phyloP scores from a whole-genome alignment of 2,329 filamentous ascomycete species.

The Monosporascus sp. region DNA sequence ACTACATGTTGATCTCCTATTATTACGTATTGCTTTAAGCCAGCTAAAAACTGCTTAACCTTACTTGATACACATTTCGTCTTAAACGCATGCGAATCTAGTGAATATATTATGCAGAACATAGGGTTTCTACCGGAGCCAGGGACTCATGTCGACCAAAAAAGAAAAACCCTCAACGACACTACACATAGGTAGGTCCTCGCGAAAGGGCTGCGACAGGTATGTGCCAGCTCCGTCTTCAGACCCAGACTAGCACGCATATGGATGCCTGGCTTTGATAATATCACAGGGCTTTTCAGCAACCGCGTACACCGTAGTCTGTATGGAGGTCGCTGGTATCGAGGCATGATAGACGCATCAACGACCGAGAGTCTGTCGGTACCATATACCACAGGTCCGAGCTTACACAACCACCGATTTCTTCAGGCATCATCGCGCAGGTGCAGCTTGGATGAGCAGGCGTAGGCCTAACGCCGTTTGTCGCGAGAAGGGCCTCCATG shows the following conservation, averaged over 20 bases:
- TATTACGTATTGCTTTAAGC: too few species aligned
- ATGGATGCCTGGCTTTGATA: neutral
- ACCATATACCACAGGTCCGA: conserved; percentile 38
- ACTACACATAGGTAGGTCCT: too few species aligned
- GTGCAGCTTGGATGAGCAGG: conserved; percentile 38
- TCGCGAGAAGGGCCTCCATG: conserved; percentile 16
- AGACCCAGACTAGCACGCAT: neutral
- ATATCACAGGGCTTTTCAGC: conserved; percentile 35
- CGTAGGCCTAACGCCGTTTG: conserved; percentile 12
- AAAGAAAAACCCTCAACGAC: too few species aligned
- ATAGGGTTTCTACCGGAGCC: too few species aligned
- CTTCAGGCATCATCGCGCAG: conserved; percentile 39
- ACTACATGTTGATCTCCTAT: too few species aligned
- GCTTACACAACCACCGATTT: conserved; percentile 41
- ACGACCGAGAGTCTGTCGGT: conserved; percentile 38
- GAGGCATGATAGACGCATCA: conserved; percentile 42
- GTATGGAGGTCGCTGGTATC: conserved; percentile 17
- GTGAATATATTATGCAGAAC: too few species aligned
- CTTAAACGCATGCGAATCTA: too few species aligned
- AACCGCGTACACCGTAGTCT: conserved; percentile 33
- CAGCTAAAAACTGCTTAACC: too few species aligned
- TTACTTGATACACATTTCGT: too few species aligned
- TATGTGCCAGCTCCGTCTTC: too few species aligned
- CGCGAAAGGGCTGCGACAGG: too few species aligned
- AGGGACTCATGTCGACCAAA: too few species aligned